Evolutionary conservation across 306 rosid genomes (phyloP).

Genomic region (Boehmeria nivea): DNA sequence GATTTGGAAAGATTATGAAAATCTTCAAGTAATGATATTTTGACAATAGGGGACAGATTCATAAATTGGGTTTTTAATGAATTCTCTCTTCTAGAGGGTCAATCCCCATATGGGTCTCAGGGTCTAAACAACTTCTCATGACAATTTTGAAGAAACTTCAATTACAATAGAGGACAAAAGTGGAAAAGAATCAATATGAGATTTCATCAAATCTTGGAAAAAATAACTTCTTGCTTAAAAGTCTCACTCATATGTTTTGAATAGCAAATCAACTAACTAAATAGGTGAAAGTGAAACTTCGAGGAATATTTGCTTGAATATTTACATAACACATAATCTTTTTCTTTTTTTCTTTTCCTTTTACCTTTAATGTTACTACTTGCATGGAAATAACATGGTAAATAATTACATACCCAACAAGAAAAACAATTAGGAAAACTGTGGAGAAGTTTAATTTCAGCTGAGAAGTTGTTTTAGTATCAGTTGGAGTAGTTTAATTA

Average conservation of each 20-base stretch:
- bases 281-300: conserved; percentile 11
- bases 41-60: conserved; percentile 4
- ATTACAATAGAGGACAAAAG: conserved; percentile 4
- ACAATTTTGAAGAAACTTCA: conserved; percentile 21
- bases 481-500: background rate
- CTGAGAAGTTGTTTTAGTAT: conserved; percentile 8
- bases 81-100: conserved; percentile 33
- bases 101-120: conserved; percentile 5
- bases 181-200: conserved; percentile 3
- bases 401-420: background rate
- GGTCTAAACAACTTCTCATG: background rate
- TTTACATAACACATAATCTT: background rate
- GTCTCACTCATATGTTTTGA: background rate
- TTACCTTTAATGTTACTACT: too few species aligned
- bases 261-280: conserved; percentile 9
- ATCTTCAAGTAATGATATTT: conserved; percentile 19
- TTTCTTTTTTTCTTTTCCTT: background rate
- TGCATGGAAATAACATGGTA: background rate
- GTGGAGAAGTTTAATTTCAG: background rate
- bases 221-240: background rate
- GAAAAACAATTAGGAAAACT: background rate
- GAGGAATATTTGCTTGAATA: background rate
- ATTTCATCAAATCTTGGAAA: conserved; percentile 3
- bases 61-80: conserved; percentile 2
- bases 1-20: conserved; percentile 18